A percentile compares a stretch with the other conserved stretches of the same genome.
Conservation (phyloP, 768 basidiomycete species). For the Postia placenta region DNA sequence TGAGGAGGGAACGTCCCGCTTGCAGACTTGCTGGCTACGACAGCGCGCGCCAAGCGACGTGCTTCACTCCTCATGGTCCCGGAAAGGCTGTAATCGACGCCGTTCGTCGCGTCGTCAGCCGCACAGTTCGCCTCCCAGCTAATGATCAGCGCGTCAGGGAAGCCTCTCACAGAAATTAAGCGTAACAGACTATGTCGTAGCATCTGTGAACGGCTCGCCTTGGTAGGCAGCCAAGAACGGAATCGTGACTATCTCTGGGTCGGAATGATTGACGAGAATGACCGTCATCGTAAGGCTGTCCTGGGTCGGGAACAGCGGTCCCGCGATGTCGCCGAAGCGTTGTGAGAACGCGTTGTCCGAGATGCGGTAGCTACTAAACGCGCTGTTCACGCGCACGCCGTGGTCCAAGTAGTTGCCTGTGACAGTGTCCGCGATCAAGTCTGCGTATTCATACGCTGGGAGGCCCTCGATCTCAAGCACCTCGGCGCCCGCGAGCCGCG, state of each 20-base stretch:
- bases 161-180: no score
- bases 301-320: conserved; percentile 42
- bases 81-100: conserved; percentile 33
- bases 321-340: conserved; percentile 50
- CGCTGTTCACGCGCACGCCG: conserved; percentile 57
- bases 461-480: conserved; percentile 49
- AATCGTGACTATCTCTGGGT: conserved; percentile 41
- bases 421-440: conserved; percentile 50
- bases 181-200: conserved; percentile 47
- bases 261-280: conserved; percentile 39
- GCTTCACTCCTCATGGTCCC: conserved; percentile 5
- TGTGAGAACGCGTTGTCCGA: conserved; percentile 43
- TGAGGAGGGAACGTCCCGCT: conserved; percentile 38
- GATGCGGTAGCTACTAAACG: conserved; percentile 50
- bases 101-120: conserved; percentile 43
- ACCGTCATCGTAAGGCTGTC: conserved; percentile 43
- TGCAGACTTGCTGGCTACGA: conserved; percentile 36
- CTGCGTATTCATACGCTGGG: conserved; percentile 48
- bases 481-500: conserved; percentile 53
- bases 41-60: conserved; percentile 27
- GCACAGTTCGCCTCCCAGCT: conserved; percentile 61
- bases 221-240: conserved; percentile 46
- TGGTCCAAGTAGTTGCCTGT: conserved; percentile 62
- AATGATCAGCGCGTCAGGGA: conserved; percentile 9
- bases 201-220: conserved; percentile 45